Conservation (phyloP, 306 rosid species). For the Prunus salicina region DNA sequence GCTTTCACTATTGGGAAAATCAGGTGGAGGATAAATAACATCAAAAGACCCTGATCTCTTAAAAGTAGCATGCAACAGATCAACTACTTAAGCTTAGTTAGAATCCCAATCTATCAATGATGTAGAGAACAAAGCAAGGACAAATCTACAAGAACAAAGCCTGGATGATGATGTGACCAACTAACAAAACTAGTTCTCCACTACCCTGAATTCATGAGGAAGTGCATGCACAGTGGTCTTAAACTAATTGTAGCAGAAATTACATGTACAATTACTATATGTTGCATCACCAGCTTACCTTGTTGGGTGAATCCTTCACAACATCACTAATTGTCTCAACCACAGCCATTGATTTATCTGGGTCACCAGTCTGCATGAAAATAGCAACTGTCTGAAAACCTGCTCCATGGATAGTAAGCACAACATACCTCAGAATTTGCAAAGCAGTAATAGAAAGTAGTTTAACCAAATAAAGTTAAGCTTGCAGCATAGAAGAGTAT, state of each 20-base stretch:
- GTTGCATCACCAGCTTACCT: conserved; percentile 49
- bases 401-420: conserved; percentile 94
- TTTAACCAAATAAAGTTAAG: conserved; percentile 32
- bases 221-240: neutral
- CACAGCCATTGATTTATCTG: conserved; percentile 54
- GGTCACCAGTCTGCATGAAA: conserved; percentile 98
- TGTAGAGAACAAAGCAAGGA: neutral
- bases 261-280: conserved; percentile 6
- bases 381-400: conserved; percentile 99
- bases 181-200: neutral
- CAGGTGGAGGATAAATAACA: no score
- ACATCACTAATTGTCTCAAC: conserved; percentile 58
- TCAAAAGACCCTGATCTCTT: no score
- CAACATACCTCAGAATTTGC: conserved; percentile 80
- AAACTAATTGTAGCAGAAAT: neutral
- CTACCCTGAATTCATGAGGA: neutral
- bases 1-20: neutral
- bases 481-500: conserved; percentile 12
- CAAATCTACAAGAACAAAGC: neutral
- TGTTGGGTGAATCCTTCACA: conserved; percentile 78
- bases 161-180: neutral
- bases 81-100: no score
- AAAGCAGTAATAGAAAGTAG: conserved; percentile 40
- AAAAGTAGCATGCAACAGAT: no score
- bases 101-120: neutral